phyloP scores from a whole-genome alignment of 345 rosid genomes.

The Erysimum cheiranthoides region DNA sequence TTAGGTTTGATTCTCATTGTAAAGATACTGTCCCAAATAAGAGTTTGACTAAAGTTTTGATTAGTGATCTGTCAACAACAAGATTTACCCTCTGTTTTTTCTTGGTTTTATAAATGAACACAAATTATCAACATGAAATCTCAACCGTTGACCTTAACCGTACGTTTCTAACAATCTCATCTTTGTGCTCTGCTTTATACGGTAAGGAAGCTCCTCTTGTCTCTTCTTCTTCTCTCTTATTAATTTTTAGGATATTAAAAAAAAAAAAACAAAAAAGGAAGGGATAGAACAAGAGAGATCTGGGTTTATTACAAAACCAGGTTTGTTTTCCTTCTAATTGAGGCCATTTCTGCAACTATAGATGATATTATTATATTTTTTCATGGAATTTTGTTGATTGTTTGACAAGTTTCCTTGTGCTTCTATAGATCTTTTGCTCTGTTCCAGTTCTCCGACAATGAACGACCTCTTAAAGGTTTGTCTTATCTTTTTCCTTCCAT shows the following conservation, averaged over 20 bases:
- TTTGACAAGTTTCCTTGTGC: slow-evolving; percentile 44
- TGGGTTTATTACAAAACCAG: slow-evolving; percentile 45
- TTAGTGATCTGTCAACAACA: slow-evolving; percentile 6
- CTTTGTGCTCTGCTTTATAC: slow-evolving; percentile 28
- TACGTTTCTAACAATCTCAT: slow-evolving; percentile 23
- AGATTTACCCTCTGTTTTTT: background rate
- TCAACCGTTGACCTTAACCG: slow-evolving; percentile 18
- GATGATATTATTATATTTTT: background rate
- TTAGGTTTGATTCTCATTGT: slow-evolving; percentile 1
- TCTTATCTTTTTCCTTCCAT: slow-evolving; percentile 1
- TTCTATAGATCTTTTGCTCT: slow-evolving; percentile 35
- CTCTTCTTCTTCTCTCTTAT: slow-evolving; percentile 16
- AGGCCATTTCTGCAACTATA: slow-evolving; percentile 18
- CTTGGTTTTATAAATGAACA: background rate
- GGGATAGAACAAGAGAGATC: slow-evolving; percentile 38
- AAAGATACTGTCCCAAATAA: background rate
- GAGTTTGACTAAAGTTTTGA: slow-evolving; percentile 2
- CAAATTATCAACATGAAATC: background rate
- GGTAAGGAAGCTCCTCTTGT: slow-evolving; percentile 25
- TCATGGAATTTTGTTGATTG: slow-evolving; percentile 30
- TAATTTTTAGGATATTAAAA: background rate
- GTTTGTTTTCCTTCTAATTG: slow-evolving; percentile 24
- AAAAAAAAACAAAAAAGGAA: background rate
- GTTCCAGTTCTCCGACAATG: slow-evolving; percentile 54
- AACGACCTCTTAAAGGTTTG: slow-evolving; percentile 82